phyloP scores from a whole-genome alignment of 805 yeast genomes.

The Torulaspora microellipsoides region DNA sequence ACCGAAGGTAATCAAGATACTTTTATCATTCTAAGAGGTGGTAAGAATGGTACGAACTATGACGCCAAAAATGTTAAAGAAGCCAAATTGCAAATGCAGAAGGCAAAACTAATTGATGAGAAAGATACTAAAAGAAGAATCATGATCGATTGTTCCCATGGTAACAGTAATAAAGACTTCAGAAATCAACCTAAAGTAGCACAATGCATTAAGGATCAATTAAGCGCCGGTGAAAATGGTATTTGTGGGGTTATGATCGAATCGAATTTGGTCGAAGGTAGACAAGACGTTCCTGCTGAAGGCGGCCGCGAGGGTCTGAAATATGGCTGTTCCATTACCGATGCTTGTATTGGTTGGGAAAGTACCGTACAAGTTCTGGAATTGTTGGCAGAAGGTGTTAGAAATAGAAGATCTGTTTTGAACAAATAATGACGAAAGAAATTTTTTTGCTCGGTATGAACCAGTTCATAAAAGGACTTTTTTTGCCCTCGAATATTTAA shows the following conservation, averaged over 20 bases:
- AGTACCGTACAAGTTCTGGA: constrained; percentile 69
- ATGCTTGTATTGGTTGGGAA: constrained; percentile 93
- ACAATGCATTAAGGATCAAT: constrained; percentile 69
- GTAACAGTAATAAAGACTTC: constrained; percentile 88
- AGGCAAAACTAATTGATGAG: constrained; percentile 45
- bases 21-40: constrained; percentile 92
- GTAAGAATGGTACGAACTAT: constrained; percentile 86
- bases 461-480: too few species aligned
- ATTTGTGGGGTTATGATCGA: constrained; percentile 97
- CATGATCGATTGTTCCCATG: constrained; percentile 98
- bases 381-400: constrained; percentile 73
- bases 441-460: background rate
- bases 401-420: constrained; percentile 56
- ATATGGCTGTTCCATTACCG: constrained; percentile 96
- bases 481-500: too few species aligned
- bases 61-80: constrained; percentile 69
- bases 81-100: constrained; percentile 56
- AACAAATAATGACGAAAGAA: constrained; percentile 15
- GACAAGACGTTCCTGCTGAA: constrained; percentile 81
- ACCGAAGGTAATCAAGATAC: constrained; percentile 91
- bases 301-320: constrained; percentile 72
- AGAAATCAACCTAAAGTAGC: constrained; percentile 91
- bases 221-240: constrained; percentile 63
- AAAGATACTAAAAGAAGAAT: constrained; percentile 54
- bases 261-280: constrained; percentile 85